phyloP scores from a whole-genome alignment of 148 eudicot genomes.

The Pharnaceum exiguum region DNA sequence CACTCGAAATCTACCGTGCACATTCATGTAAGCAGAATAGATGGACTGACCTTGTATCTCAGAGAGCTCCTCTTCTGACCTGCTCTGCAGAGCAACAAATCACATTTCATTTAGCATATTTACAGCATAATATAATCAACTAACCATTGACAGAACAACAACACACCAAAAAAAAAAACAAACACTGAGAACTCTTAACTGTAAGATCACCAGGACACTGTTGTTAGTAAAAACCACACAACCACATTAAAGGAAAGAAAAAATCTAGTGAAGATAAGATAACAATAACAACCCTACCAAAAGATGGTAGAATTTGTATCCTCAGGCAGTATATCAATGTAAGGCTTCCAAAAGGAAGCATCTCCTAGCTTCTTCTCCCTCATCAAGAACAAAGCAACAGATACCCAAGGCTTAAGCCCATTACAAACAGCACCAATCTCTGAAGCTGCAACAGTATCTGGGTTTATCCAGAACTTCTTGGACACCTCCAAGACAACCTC shows the following conservation, averaged over 20 bases:
- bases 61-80: constrained; percentile 94
- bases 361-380: constrained; percentile 52
- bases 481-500: constrained; percentile 96
- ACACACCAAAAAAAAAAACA: background rate
- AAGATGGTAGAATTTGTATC: constrained; percentile 74
- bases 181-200: background rate
- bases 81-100: constrained; percentile 67
- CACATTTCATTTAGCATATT: constrained; percentile 24
- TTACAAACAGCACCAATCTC: constrained; percentile 67
- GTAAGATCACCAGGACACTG: background rate
- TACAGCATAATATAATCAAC: background rate
- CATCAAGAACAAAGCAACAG: constrained; percentile 78
- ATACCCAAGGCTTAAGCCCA: constrained; percentile 88
- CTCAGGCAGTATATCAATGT: constrained; percentile 69
- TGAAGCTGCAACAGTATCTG: constrained; percentile 62
- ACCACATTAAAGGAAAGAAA: too few species aligned
- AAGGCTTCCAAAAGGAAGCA: constrained; percentile 55
- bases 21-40: background rate
- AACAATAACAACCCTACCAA: constrained; percentile 58
- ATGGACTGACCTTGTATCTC: constrained; percentile 76
- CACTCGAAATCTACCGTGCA: background rate
- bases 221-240: too few species aligned
- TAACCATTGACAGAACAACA: background rate
- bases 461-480: constrained; percentile 75
- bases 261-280: background rate